Base-by-base conservation (phyloP, 257 asterid genomes). In the Plectranthus barbatus region DNA sequence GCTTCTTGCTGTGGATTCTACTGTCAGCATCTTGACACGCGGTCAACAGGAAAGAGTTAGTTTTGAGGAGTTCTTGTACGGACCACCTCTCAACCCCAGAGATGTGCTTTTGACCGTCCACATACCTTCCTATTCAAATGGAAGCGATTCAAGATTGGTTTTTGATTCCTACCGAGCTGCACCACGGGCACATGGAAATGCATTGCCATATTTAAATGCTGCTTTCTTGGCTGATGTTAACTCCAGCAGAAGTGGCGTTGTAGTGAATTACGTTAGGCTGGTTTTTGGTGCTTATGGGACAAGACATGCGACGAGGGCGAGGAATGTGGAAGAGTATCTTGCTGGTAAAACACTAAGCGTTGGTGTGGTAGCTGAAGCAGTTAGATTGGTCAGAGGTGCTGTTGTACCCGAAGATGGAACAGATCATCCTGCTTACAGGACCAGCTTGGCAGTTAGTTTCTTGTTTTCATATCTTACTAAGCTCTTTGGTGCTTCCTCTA, bases 281-380 rank as follows among this genome's bases (percentile, higher is more conserved):
- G 64, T 56, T 54, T 66, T 41, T 17, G 71, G 71, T 9, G 71
- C 71, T 54, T 66, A 66, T 66, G 64, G 71, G 47, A 54, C 56
- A 5, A 29, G 54, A 0, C 56, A 54, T 10, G 37, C 71, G 7
- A 42, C n/a, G n/a, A n/a, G n/a, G n/a, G n/a, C n/a, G n/a, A n/a
- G n/a, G n/a, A n/a, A n/a, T n/a, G n/a, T n/a, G 7, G 71, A 66
- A 48, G 56, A 54, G n/a, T 66, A 24, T 54, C 48, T 66, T 20
- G 37, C 11, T 2, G 71, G 64, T 17, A 66, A 53, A 18, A 7
- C 17, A 26, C 71, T 66, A 0, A 29, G 8, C 5, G 7, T 54
- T 10, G 4, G 3, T 3, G 63, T 40, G 29, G 21, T 66, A 21
- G 7, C 41, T 42, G 71, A 66, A 54, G 71, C 71, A 53, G 7